Evolutionary conservation across 176 grass and related monocot species (phyloP), one percentile per base, ranked within the genome.

Genomic region (Puya raimondii): DNA sequence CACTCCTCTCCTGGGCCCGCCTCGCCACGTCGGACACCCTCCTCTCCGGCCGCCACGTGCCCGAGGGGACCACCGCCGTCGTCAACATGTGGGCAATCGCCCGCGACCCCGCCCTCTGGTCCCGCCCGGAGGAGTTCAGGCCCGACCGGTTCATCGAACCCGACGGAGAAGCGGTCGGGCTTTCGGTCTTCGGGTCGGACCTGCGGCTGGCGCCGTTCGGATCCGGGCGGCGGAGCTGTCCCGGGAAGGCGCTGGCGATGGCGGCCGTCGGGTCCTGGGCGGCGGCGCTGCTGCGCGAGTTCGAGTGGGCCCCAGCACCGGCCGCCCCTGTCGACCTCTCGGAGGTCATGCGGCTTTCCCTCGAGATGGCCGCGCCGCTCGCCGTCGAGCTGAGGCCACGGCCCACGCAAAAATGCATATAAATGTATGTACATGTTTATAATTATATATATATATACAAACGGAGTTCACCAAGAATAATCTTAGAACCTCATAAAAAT

Each of bases 1-100:
- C 91, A 1, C 87, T 96, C 33, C 76, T 96, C 7, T 96, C 91
- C 2, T 96, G 91, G 91, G 87, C 91, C 0, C 87, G 91, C 0
- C 84, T 96, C 0, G 84, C 87, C 65, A 88, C 82, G 9, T 80
- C 84, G 11, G 91, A 96, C 51, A 82, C 68, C 1, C 26, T 47
- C 16, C 74, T 91, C 0, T 84, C 52, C 51, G 87, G 87, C 1
- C 3, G 42, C 25, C 54, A 81, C 1, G 17, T 96, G 0, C 91
- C 91, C 3, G 76, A 79, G 0, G 91, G 91, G 3, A 96, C 91
- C 50, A 91, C 84, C 7, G 87, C 84, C 22, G 87, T 96, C 84
- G 91, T 96, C 10, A 96, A 96, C 84, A 96, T 96, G 91, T 96
- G 91, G 91, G 91, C 87, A 72, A 96, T 96, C 9, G 78, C 91